Evolutionary conservation across 768 basidiomycete species (phyloP), one percentile per base, ranked within the genome.

Genomic region (Tylopilus sp.): DNA sequence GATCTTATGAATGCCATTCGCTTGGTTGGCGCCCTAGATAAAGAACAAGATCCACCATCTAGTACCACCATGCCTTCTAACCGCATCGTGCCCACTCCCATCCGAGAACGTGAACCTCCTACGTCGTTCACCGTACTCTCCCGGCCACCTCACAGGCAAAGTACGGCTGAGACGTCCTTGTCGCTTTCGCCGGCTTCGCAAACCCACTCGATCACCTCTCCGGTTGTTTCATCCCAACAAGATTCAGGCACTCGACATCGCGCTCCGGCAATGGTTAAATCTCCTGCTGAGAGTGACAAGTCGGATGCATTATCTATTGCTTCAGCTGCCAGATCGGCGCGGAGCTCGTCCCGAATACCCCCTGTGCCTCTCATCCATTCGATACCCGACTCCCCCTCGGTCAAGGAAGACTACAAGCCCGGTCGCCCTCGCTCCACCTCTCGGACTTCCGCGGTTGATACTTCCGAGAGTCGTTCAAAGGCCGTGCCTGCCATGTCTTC

Each of bases 121-220:
- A 77, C 81, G 8, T 72, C 82, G 25, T 86, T 86, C 60, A 81
- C 80, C 53, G 84, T 86, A 42, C 82, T 80, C 3, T 84, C 83
- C 19, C 70, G 84, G 21, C 83, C 84, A 21, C 71, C 75, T 44
- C 64, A 79, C 26, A 63, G 65, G 46, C 73, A 60, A 9, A 71
- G 67, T 14, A 58, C 42, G 1, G 47, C 43, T 8, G 70, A 65
- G 19, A 49, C 52, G 10, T 54, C 47, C 9, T 6, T 22, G 2
- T 58, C 58, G 12, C 34, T 54, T 24, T 58, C 68, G 8, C 40
- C 56, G 0, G n/a, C 33, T 10, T 55, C 56, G 12, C 56, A 58
- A 41, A n/a, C 36, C 1, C 42, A 29, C 17, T 25, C 36, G 16
- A 40, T n/a, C 14, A 14, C 33, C 3, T 19, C 37, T 40, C 19